Base-by-base conservation (phyloP, 768 basidiomycete species). In the Agrocybe pediades region DNA sequence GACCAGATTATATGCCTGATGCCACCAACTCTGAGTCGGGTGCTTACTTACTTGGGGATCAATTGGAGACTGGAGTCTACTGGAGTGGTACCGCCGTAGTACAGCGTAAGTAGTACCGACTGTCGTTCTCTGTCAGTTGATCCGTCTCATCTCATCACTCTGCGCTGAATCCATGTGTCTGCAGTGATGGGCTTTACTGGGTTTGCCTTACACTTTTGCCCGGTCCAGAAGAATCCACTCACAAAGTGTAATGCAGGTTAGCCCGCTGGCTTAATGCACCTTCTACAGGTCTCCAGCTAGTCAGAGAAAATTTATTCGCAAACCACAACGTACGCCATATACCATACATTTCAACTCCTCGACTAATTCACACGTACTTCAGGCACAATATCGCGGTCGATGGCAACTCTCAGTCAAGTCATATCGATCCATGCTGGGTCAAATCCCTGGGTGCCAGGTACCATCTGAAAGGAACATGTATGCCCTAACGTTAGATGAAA, bases 201-300 rank as follows among this genome's bases (percentile, higher is more conserved):
- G 85, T 83, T 63, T 25, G 62, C 50, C 51, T 50, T 29, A 16
- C 25, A 17, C n/a, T 25, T 3, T 1, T 23, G 20, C 4, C 40
- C 7, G 26, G 9, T 6, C 15, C 13, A 41, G 26, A 41, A 17
- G 23, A 2, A 27, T 25, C 30, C 29, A 19, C 19, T 44, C 45
- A 54, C 27, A 49, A 21, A 59, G 20, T 40, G 24, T 47, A 29
- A 17, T 20, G 43, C 39, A 91, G 90, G 42, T 72, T 92, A 48
- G 90, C 88, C 40, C 81, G 90, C 58, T 91, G 89, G 90, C 80
- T 86, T 24, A 90, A 92, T 69, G 87, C 90, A n/a, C 90, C 90
- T 3, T 77, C 84, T 9, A 79, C 81, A 49, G 88, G 88, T 24
- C 68, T 92, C 19, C 80, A 85, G 46, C 77, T 87, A 45, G 85